These are phyloP conservation scores for Raddia guianensis DNA, from an alignment of 176 grass and related monocot genomes.

Conservation along the genomic window DNA sequence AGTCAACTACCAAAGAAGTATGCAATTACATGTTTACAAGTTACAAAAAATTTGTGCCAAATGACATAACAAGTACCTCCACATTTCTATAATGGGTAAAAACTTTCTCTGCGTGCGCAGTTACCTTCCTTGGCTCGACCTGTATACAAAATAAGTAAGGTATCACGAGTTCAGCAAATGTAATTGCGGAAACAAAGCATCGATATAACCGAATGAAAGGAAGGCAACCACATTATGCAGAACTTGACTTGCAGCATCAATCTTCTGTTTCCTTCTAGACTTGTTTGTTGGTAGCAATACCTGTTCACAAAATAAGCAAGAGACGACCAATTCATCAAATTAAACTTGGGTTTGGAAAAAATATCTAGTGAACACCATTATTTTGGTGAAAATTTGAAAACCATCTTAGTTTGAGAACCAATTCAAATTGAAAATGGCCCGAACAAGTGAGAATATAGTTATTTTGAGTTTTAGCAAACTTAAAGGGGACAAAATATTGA, in stretches of 20 bases:
- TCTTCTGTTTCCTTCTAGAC: conserved; percentile 1
- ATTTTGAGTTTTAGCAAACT: not conserved
- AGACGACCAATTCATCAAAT: not conserved
- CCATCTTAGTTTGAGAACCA: not conserved
- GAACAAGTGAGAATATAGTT: not conserved
- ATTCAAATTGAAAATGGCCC: not conserved
- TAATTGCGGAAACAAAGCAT: not conserved
- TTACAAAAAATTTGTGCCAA: not conserved
- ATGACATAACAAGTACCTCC: not conserved
- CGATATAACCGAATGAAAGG: not conserved
- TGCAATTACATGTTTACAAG: not conserved
- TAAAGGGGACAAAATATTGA: not conserved
- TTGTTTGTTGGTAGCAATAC: not conserved
- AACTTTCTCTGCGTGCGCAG: not conserved
- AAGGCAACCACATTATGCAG: not conserved
- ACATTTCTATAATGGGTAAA: not conserved
- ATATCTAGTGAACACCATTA: not conserved
- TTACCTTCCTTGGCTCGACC: not conserved
- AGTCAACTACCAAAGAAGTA: not conserved
- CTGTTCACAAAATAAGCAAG: conserved; percentile 22
- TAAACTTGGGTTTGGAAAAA: not conserved
- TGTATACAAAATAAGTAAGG: not conserved
- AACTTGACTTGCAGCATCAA: conserved; percentile 3
- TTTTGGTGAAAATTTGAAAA: not conserved
- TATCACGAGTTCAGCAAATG: not conserved